Conservation (phyloP, 1,284 basidiomycete species). For the Trametes polyzona region DNA sequence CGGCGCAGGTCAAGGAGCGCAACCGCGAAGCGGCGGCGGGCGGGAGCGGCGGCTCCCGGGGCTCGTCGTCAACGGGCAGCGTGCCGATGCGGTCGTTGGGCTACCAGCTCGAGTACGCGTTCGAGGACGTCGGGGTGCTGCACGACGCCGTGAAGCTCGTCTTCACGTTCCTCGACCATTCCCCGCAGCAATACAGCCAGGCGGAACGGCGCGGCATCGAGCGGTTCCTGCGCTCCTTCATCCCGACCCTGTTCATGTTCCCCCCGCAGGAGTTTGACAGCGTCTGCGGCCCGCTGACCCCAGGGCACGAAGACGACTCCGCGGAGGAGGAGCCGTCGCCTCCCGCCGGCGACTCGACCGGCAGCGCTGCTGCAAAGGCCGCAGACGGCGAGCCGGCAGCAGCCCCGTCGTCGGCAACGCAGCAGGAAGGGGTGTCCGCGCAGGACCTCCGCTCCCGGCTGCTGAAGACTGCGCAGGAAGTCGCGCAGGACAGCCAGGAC, state of each 20-base stretch:
- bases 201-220: constrained; percentile 87
- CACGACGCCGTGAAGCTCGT: constrained; percentile 91
- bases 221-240: constrained; percentile 82
- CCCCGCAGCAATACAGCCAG: constrained; percentile 72
- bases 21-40: constrained; percentile 42
- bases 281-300: constrained; percentile 64
- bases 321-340: constrained; percentile 45
- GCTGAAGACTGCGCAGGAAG: constrained; percentile 70
- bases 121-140: constrained; percentile 82
- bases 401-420: constrained; percentile 46
- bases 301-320: constrained; percentile 39
- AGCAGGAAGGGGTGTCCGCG: constrained; percentile 55
- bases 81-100: constrained; percentile 38
- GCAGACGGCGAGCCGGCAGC: constrained; percentile 2
- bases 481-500: constrained; percentile 37
- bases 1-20: constrained; percentile 63
- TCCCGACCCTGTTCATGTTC: constrained; percentile 84
- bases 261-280: constrained; percentile 79
- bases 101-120: constrained; percentile 80
- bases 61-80: constrained; percentile 4
- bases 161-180: constrained; percentile 89
- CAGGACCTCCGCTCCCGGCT: constrained; percentile 81
- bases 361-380: constrained; percentile 7
- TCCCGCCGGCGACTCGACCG: constrained; percentile 40
- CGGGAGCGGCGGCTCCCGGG: constrained; percentile 11